Conservation (phyloP, 345 rosid genomes). For the Ceriops decandra region DNA sequence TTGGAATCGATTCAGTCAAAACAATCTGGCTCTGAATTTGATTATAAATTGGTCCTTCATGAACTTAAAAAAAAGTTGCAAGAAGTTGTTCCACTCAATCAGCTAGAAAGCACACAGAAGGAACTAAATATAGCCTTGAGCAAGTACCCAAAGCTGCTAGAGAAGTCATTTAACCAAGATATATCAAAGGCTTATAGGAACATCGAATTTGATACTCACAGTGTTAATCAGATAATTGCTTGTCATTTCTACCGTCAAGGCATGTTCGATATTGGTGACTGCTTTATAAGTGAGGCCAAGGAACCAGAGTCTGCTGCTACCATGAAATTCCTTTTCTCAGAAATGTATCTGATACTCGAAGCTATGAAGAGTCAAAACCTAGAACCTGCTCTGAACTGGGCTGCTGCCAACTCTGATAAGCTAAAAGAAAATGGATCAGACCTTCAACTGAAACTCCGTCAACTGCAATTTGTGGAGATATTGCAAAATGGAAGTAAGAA, state of each 20-base stretch:
- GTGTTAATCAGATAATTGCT: slow-evolving; percentile 60
- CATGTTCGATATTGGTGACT: slow-evolving; percentile 61
- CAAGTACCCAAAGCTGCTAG: slow-evolving; percentile 60
- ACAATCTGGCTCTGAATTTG: slow-evolving; percentile 21
- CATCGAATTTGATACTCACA: slow-evolving; percentile 48
- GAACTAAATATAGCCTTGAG: slow-evolving; percentile 53
- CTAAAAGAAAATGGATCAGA: slow-evolving; percentile 60
- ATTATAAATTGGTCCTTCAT: slow-evolving; percentile 33
- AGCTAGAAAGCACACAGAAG: slow-evolving; percentile 57
- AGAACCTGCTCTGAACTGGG: slow-evolving; percentile 63
- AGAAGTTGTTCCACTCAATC: slow-evolving; percentile 42
- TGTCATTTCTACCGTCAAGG: slow-evolving; percentile 66
- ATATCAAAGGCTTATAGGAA: slow-evolving; percentile 64
- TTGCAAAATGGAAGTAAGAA: slow-evolving; percentile 35
- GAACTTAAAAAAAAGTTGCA: slow-evolving; percentile 43
- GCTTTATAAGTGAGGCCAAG: slow-evolving; percentile 46
- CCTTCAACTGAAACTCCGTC: slow-evolving; percentile 60
- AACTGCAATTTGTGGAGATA: slow-evolving; percentile 59
- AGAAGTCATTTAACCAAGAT: slow-evolving; percentile 55
- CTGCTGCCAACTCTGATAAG: slow-evolving; percentile 44
- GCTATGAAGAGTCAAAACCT: slow-evolving; percentile 53
- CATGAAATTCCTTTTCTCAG: slow-evolving; percentile 42
- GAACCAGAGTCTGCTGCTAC: slow-evolving; percentile 41
- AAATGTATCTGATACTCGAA: slow-evolving; percentile 59
- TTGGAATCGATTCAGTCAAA: slow-evolving; percentile 26